Percentiles rank a stretch among this genome's conserved stretches.
Conservation (phyloP, 495 filamentous ascomycete genomes). For the Geoglossum glabrum region DNA sequence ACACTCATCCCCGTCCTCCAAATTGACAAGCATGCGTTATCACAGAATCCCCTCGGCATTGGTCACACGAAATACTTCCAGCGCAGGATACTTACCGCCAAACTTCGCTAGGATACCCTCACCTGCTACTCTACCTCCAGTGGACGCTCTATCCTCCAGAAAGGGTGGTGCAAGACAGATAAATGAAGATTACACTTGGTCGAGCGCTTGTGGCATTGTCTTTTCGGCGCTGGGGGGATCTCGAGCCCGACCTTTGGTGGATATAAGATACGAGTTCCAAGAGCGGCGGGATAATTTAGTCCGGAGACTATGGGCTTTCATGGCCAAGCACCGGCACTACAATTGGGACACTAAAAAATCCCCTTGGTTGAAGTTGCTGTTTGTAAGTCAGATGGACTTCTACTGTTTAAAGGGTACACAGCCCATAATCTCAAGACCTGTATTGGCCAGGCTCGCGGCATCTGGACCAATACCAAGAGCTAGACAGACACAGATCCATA, state of each 20-base stretch:
- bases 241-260: not conserved
- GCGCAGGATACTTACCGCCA: not conserved
- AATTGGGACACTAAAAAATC: not conserved
- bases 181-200: not conserved
- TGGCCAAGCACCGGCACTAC: not conserved
- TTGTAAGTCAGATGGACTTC: not conserved
- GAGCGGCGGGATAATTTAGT: not conserved
- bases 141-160: not conserved
- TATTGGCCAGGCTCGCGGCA: not conserved
- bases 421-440: not conserved
- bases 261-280: not conserved
- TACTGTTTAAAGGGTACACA: too few relatives aligned
- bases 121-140: not conserved
- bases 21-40: not conserved
- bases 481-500: not conserved
- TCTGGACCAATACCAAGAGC: not conserved
- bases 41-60: not conserved
- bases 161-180: not conserved
- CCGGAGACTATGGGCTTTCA: not conserved
- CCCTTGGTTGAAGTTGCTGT: not conserved
- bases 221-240: not conserved
- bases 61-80: not conserved
- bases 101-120: not conserved
- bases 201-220: not conserved
- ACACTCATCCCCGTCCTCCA: not conserved